Base-by-base conservation (phyloP, 2,329 filamentous ascomycete genomes). In the Alternaria sp. region DNA sequence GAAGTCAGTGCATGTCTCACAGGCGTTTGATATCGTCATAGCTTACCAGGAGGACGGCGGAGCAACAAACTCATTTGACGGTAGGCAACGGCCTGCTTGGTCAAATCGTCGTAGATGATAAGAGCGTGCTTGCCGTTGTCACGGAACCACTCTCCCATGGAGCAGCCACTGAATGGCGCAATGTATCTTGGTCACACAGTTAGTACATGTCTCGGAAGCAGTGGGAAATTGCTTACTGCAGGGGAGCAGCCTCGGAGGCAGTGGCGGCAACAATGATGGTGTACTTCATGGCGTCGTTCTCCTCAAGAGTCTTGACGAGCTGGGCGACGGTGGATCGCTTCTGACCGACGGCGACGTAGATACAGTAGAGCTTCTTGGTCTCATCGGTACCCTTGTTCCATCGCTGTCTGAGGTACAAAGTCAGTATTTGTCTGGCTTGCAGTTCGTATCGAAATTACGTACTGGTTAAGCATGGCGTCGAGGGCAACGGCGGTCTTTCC, bases 201-300 rank as follows among this genome's bases (percentile, higher is more conserved):
- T n/a, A n/a, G n/a, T n/a, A n/a, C n/a, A n/a, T n/a, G n/a, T n/a
- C n/a, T n/a, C n/a, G n/a, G n/a, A n/a, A n/a, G n/a, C n/a, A n/a
- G n/a, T n/a, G n/a, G n/a, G n/a, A n/a, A n/a, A n/a, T n/a, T n/a
- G n/a, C n/a, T n/a, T n/a, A 97, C 84, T 97, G 94, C 55, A 97
- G 87, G 75, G 94, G 93, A 54, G 94, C 93, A 69, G 95, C 95
- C 86, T 99, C 95, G 57, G 95, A 98, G 75, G 95, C 95, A 66
- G 95, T 99, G 76, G 95, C 95, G 71, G 95, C 95, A 71, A 98
- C 93, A 69, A 99, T 82, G 71, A 97, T 89, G 71, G 87, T 90
- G 89, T 98, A 99, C 87, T 97, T 97, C 93, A 99, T 96, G 80
- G 95, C 93, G 77, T 98, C 94, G 83, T 97, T 97, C 91, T 98